These are phyloP conservation scores for Hamamelis virginiana DNA, from an alignment of 164 flowering plant genomes.

Conservation along the genomic window DNA sequence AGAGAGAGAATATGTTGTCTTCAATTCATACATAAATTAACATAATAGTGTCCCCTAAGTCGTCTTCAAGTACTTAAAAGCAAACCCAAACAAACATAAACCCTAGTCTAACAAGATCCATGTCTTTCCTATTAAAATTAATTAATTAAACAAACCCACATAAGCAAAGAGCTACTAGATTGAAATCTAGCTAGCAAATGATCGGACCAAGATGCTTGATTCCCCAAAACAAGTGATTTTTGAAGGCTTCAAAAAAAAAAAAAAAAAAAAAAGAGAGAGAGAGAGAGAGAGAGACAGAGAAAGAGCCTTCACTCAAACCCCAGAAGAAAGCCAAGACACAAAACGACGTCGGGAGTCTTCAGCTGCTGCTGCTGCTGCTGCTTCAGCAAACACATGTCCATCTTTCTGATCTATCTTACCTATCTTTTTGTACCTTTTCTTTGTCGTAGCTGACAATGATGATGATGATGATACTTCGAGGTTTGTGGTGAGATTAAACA, in stretches of 20 bases:
- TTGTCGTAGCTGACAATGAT: constrained; percentile 12
- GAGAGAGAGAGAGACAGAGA: no score
- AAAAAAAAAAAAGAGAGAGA: no score
- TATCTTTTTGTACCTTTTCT: constrained; percentile 5
- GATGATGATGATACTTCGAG: constrained; percentile 2
- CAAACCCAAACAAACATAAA: no score
- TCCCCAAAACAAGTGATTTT: constrained; percentile 24
- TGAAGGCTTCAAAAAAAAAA: no score
- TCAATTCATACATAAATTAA: background rate
- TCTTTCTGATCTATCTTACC: no score
- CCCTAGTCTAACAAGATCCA: no score
- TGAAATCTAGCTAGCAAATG: constrained; percentile 13
- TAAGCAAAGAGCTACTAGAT: background rate
- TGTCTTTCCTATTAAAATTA: no score
- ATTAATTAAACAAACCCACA: background rate
- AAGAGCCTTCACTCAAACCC: background rate
- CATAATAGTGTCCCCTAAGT: background rate
- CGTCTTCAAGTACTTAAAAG: no score
- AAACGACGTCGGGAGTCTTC: background rate
- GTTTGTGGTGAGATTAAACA: background rate
- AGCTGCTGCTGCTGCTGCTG: background rate
- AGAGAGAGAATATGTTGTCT: background rate
- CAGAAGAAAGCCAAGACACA: background rate
- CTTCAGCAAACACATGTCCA: background rate
- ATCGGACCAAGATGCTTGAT: constrained; percentile 47